Conservation (phyloP, 1,139 yeast genomes). For the Geotrichum australiense region DNA sequence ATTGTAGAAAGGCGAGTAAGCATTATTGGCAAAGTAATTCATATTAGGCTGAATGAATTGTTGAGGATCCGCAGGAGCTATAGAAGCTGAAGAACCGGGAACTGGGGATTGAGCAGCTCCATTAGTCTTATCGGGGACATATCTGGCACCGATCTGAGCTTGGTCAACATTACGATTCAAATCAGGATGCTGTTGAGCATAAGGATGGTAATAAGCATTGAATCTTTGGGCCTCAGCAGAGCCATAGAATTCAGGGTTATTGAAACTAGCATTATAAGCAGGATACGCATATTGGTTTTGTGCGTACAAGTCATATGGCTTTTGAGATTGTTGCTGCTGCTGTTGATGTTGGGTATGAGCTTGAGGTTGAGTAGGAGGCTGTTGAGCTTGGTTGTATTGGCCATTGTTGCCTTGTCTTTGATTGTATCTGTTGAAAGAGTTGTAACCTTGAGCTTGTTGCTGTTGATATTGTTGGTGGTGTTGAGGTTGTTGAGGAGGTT, state of each 20-base stretch:
- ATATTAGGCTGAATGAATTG: conserved; percentile 24
- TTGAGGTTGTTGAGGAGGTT: conserved; percentile 11
- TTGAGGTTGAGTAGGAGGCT: conserved; percentile 16
- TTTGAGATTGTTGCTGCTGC: conserved; percentile 19
- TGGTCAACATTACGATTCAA: conserved; percentile 11
- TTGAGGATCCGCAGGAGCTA: conserved; percentile 23
- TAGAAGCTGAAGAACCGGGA: conserved; percentile 21
- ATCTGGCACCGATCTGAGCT: conserved; percentile 13
- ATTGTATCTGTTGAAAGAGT: conserved; percentile 18
- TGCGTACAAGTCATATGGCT: conserved; percentile 23
- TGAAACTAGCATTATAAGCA: conserved; percentile 24
- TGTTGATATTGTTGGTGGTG: too few species aligned
- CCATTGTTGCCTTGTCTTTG: conserved; percentile 6
- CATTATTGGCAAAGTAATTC: conserved; percentile 28
- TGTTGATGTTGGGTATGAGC: conserved; percentile 20
- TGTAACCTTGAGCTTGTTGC: conserved; percentile 21
- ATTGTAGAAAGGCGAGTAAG: conserved; percentile 30
- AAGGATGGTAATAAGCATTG: conserved; percentile 21
- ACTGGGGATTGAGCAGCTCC: conserved; percentile 19
- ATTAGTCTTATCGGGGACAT: conserved; percentile 12
- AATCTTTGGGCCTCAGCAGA: conserved; percentile 20
- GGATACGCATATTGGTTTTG: conserved; percentile 27
- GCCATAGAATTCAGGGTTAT: conserved; percentile 20
- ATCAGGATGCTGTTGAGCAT: conserved; percentile 20
- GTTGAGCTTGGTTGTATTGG: conserved; percentile 18